These are phyloP conservation scores for Mucor lusitanicus DNA, from an alignment of 371 early-diverging fungal species.

Conservation along the genomic window DNA sequence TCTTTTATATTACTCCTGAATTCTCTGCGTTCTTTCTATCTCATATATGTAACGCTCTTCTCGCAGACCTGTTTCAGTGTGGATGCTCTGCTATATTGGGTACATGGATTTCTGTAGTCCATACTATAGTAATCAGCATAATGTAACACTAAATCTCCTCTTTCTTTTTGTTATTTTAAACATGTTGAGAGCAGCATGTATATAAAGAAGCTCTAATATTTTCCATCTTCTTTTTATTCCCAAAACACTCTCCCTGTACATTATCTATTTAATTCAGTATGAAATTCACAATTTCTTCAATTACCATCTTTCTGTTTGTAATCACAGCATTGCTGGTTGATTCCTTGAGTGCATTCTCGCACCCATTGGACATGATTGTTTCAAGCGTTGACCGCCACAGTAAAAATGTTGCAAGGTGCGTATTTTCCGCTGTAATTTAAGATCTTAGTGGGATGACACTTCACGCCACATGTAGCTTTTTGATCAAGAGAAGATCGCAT, in stretches of 20 bases:
- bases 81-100: neutral
- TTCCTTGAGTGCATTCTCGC: neutral
- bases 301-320: neutral
- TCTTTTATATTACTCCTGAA: neutral
- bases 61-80: too few relatives aligned
- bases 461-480: neutral
- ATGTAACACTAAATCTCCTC: neutral
- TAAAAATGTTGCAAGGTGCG: neutral
- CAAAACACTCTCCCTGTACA: neutral
- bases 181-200: neutral
- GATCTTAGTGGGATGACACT: neutral
- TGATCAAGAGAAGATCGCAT: constrained; percentile 1
- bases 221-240: neutral
- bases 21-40: neutral
- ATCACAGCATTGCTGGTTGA: neutral
- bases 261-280: neutral
- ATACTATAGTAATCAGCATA: neutral
- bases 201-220: neutral
- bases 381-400: neutral
- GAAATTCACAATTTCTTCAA: neutral
- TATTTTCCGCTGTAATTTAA: neutral
- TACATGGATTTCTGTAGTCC: neutral
- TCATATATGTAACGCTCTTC: neutral
- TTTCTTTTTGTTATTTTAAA: neutral
- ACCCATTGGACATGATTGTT: neutral